Evolutionary conservation across 140 eudicot species (phyloP).

Genomic region (Senecio squalidus): DNA sequence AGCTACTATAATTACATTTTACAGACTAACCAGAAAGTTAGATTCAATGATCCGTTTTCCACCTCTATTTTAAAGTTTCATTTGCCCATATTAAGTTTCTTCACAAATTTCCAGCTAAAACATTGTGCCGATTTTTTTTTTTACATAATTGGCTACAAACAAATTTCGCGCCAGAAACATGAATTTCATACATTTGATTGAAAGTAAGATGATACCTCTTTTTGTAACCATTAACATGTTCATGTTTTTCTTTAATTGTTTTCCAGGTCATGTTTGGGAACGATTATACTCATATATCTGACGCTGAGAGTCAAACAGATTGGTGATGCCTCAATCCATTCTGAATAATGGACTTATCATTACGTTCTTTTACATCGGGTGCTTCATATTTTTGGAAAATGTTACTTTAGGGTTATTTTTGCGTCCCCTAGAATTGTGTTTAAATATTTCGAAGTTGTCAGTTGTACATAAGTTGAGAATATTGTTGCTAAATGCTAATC

Average conservation of each 20-base stretch:
- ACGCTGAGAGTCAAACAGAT: constrained; percentile 70
- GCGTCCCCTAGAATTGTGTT: constrained; percentile 1
- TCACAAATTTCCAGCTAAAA: too few species aligned
- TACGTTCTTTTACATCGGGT: not conserved
- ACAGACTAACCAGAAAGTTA: too few species aligned
- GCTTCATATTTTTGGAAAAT: constrained; percentile 17
- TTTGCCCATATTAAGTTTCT: too few species aligned
- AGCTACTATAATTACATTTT: too few species aligned
- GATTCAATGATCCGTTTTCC: too few species aligned
- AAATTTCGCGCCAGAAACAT: too few species aligned
- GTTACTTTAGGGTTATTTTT: constrained; percentile 6
- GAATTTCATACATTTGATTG: too few species aligned
- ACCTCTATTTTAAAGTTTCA: too few species aligned
- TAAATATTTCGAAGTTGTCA: constrained; percentile 18
- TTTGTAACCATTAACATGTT: not conserved
- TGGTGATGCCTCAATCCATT: constrained; percentile 38
- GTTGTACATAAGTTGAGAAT: constrained; percentile 24
- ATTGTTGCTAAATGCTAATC: too few species aligned
- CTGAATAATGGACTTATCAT: constrained; percentile 19
- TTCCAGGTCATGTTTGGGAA: constrained; percentile 79
- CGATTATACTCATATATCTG: constrained; percentile 70
- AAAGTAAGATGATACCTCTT: not conserved
- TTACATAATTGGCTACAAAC: too few species aligned
- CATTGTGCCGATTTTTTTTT: too few species aligned
- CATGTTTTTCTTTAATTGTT: constrained; percentile 5